Percentiles rank a stretch among this genome's conserved stretches.
Evolutionary conservation across 768 basidiomycete species (phyloP).

Genomic region (Baorangia bicolor): DNA sequence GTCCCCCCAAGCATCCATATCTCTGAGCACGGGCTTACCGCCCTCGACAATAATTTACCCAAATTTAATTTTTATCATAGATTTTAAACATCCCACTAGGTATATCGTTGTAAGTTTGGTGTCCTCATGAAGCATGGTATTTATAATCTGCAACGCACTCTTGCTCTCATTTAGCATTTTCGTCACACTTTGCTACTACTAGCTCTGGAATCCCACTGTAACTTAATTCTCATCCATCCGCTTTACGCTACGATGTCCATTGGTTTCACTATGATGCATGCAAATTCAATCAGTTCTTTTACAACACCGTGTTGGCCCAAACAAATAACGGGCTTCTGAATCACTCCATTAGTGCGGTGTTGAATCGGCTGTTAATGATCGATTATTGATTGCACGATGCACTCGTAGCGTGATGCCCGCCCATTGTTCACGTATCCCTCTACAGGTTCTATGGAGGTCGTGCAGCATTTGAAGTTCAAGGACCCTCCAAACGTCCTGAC

Average conservation of each 20-base stretch:
- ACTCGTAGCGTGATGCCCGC: neutral
- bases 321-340: neutral
- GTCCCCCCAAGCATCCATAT: neutral
- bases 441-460: neutral
- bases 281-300: neutral
- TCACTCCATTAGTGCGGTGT: conserved; percentile 7
- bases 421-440: neutral
- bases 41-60: neutral
- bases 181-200: neutral
- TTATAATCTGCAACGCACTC: neutral
- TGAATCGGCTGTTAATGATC: conserved; percentile 17
- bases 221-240: neutral
- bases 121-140: neutral
- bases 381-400: conserved; percentile 14
- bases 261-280: no score
- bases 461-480: neutral
- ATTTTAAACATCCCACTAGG: neutral
- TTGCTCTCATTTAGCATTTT: neutral
- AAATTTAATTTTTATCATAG: neutral
- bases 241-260: neutral
- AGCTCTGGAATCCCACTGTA: neutral
- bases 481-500: conserved; percentile 5
- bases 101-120: neutral
- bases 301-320: neutral
- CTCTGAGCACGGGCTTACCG: neutral